These are phyloP conservation scores for Pascua sp. DNA, from an alignment of 1,284 basidiomycete species.

Conservation along the genomic window DNA sequence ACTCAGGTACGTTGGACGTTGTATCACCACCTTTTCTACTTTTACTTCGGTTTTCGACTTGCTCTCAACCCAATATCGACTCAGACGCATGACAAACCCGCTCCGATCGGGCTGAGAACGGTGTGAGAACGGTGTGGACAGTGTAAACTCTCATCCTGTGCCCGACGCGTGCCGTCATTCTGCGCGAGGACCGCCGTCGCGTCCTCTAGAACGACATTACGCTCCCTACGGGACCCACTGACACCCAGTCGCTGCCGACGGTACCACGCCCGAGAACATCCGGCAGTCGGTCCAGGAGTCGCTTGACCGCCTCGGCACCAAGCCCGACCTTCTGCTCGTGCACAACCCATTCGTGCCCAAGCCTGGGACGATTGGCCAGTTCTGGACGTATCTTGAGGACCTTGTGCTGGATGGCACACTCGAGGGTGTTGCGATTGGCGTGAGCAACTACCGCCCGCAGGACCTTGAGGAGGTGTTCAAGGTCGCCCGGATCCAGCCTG, in stretches of 20 bases:
- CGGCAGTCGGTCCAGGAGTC: conserved; percentile 23
- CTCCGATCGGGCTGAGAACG: too few relatives aligned
- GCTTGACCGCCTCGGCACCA: conserved; percentile 23
- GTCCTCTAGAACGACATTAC: too few relatives aligned
- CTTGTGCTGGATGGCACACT: conserved; percentile 57
- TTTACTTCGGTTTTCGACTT: too few relatives aligned
- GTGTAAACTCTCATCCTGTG: too few relatives aligned
- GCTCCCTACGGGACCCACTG: background rate
- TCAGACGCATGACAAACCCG: too few relatives aligned
- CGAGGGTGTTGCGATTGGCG: conserved; percentile 52
- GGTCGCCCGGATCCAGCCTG: conserved; percentile 60
- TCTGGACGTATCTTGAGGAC: conserved; percentile 40
- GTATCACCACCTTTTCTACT: too few relatives aligned
- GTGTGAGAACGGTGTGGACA: too few relatives aligned
- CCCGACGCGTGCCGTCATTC: too few relatives aligned
- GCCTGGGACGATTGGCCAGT: conserved; percentile 24
- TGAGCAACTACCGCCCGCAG: conserved; percentile 44
- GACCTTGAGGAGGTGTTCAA: conserved; percentile 38
- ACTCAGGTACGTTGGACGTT: background rate
- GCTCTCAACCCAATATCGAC: too few relatives aligned
- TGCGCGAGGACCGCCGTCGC: too few relatives aligned
- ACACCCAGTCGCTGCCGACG: background rate
- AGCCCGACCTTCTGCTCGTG: conserved; percentile 37
- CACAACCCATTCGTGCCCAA: conserved; percentile 35
- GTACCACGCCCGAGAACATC: conserved; percentile 20